phyloP scores from a whole-genome alignment of 192 early-diverging fungal species.

The Podila horticola region DNA sequence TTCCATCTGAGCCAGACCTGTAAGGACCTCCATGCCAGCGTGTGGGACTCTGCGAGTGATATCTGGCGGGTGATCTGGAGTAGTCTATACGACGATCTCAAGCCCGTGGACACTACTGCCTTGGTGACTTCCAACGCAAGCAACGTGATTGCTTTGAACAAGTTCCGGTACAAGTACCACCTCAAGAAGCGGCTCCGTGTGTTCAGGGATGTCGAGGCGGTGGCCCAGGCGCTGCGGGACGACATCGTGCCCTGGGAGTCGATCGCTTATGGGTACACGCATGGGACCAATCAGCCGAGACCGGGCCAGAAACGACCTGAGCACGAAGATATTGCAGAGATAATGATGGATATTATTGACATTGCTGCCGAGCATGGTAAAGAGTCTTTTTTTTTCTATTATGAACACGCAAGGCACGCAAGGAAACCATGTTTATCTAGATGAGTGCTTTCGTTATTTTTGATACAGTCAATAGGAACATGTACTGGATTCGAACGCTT shows the following conservation, averaged over 20 bases:
- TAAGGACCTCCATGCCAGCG: neutral
- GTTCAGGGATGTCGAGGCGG: too few species aligned
- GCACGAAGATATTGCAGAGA: neutral
- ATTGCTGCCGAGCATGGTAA: neutral
- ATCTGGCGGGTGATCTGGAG: conserved; percentile 5
- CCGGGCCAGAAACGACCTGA: neutral
- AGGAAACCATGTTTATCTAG: neutral
- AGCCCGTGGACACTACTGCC: neutral
- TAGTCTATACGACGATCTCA: neutral
- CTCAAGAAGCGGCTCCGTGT: too few species aligned
- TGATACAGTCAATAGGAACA: neutral
- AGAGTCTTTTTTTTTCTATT: neutral
- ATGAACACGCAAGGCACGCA: neutral
- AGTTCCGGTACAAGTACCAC: neutral
- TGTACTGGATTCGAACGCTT: neutral
- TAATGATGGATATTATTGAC: neutral
- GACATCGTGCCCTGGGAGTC: neutral
- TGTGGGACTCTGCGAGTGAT: conserved; percentile 2
- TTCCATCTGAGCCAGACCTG: conserved; percentile 4
- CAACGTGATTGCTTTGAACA: neutral
- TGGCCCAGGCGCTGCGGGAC: too few species aligned
- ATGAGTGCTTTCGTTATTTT: neutral
- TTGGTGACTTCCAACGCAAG: neutral
- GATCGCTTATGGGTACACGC: neutral
- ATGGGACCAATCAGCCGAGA: neutral